Evolutionary conservation across 495 filamentous ascomycete genomes (phyloP), one percentile per base, ranked within the genome.

Genomic region (Lentithecium fluviatile): DNA sequence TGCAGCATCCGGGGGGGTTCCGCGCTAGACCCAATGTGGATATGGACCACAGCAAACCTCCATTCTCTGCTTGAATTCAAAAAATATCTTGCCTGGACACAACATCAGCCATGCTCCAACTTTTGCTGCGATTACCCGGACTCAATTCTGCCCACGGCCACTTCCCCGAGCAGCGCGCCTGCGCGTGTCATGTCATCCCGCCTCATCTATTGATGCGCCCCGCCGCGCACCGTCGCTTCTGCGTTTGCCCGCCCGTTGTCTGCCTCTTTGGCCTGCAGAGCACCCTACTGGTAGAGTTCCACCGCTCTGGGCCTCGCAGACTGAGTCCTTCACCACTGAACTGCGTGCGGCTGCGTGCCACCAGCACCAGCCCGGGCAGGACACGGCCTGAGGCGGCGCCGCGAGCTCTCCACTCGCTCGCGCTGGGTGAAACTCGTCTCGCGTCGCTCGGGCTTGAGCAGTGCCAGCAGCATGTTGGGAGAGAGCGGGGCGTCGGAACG

Each of bases 261-360:
- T 37, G 25, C 26, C 46, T 8, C 45, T 23, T 23, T 49, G 46
- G 46, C 46, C 46, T 25, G 46, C 46, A 49, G 46, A 19, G 20
- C 20, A 49, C 46, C 46, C 23, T 19, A 13, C 21, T 29, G 19
- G 45, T 24, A 47, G 25, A 47, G 49, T 52, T 36, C 49, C 49
- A 52, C 49, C 49, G 20, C 49, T 51, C 26, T 20, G 7, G 32
- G 46, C 46, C 4, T 24, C 23, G 20, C 5, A 10, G 25, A 2
- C 19, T 49, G 20, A 2, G 32, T 6, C 24, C n/a, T 12, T 24
- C 45, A 20, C 11, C 21, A 24, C 13, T 21, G 40, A n/a, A 13
- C 40, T 45, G n/a, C n/a, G n/a, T 13, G 46, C 46, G 46, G 23
- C 46, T 11, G 20, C 23, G 46, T 49, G 46, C 23, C 46, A 49